Base-by-base conservation (phyloP, 768 basidiomycete species). In the Myochromella boudieri region DNA sequence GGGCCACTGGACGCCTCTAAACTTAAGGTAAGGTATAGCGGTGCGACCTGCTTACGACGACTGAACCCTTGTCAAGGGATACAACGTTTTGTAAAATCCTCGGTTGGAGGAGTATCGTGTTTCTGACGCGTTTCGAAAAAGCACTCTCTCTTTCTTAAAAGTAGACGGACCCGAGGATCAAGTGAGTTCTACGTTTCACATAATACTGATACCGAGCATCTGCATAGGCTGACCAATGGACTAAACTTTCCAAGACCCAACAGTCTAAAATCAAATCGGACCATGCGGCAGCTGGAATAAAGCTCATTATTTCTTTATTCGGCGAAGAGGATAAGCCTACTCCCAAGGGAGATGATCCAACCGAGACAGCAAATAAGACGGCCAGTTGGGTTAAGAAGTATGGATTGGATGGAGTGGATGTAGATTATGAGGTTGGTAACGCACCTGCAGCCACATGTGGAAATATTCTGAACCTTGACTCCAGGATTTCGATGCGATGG, bases 211-310 rank as follows among this genome's bases (percentile, higher is more conserved):
- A n/a, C n/a, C n/a, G n/a, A n/a, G n/a, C 7, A 6, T n/a, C 26
- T 15, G n/a, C 28, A 3, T 58, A 78, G 61, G 78, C 75, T 5
- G 60, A 62, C 39, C 69, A 70, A 48, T 80, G 76, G 77, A 57
- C 68, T 18, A 54, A 56, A 27, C 62, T 80, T 2, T 60, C 68
- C 1, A 63, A 64, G 3, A 49, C 52, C 14, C 60, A 76, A 26
- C 72, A 80, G 24, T 49, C 70, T 10, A 28, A 67, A 11, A 68
- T 75, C 55, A 62, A 78, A 49, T 51, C 71, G 1, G 68, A 76
- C 46, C 83, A 82, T 55, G 68, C 67, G 18, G 68, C 72, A 0
- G 79, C 80, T 4, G 81, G 81, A 15, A 81, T 82, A 58, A 76
- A 75, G 18, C 56, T 84, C 37, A 71, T 84, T 42, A 81, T 83